Evolutionary conservation across 1,139 yeast species (phyloP), one percentile per base, ranked within the genome.

Genomic region (Komagataea norvegica): DNA sequence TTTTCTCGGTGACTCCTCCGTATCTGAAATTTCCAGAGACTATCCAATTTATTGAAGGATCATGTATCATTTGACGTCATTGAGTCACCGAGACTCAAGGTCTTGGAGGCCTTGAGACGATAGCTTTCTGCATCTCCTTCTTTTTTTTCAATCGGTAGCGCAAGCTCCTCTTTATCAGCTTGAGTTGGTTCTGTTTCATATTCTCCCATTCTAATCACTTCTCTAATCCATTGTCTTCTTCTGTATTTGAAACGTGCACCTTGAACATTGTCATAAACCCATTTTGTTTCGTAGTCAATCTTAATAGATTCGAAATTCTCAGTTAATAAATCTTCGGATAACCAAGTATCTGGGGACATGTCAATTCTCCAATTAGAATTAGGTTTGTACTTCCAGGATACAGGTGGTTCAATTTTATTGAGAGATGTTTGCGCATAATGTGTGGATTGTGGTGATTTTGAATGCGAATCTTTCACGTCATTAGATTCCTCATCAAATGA

Each of bases 221-320:
- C 50, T 33, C 76, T 55, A 1, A 67, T 59, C 82, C 82, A 75
- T 54, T 79, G 63, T 51, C 82, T 64, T 53, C 82, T 63, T 49
- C 81, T 61, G 50, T 61, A 72, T 33, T 60, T 57, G 36, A 42
- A 33, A 34, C 42, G 21, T 16, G 26, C 13, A 30, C 27, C 6
- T 9, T n/a, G n/a, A n/a, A 45, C 51, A 11, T 58, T 56, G 56
- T 83, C 93, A 55, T 83, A 83, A 15, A 80, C 88, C 91, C 91
- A 83, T 58, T 83, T 83, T 31, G 80, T 82, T 38, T 77, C 86
- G 25, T 72, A 65, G 57, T 82, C 89, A 25, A 79, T 66, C 30
- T 65, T 67, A 8, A 80, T 77, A 34, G 76, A 59, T 44, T 76
- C 83, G 15, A 26, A 17, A 5, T 34, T 26, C 22, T 61, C 32